phyloP scores from a whole-genome alignment of 1,284 basidiomycete species.

The Coniferiporia weirii region DNA sequence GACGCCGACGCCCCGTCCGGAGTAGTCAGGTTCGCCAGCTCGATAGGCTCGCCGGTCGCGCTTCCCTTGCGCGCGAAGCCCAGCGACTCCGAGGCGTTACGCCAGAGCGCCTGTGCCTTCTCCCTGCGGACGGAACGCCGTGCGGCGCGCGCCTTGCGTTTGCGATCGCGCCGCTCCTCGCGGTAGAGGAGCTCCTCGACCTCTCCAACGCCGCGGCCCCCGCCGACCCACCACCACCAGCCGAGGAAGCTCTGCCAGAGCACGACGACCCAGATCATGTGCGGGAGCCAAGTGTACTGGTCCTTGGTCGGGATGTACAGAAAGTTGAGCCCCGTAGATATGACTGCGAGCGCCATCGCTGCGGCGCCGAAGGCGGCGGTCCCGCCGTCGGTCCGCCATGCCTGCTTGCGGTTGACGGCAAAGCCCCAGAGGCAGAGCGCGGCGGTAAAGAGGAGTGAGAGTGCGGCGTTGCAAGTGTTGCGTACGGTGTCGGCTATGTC shows the following conservation, averaged over 20 bases:
- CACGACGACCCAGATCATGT: conserved; percentile 80
- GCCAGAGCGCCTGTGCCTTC: conserved; percentile 48
- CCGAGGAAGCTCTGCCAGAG: conserved; percentile 91
- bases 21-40: too few species aligned
- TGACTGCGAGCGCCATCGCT: conserved; percentile 71
- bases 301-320: conserved; percentile 78
- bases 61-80: conserved; percentile 1
- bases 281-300: conserved; percentile 81
- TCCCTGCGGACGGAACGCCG: conserved; percentile 39
- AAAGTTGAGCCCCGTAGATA: conserved; percentile 81
- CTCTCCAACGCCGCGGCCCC: conserved; percentile 68
- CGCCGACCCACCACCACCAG: conserved; percentile 98
- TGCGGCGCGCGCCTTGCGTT: conserved; percentile 36
- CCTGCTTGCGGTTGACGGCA: conserved; percentile 76
- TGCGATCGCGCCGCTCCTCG: conserved; percentile 53
- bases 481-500: conserved; percentile 74
- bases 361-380: conserved; percentile 91
- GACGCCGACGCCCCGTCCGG: too few species aligned
- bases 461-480: conserved; percentile 93
- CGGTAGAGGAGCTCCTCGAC: conserved; percentile 54
- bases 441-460: conserved; percentile 89
- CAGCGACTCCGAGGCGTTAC: conserved; percentile 4
- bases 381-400: conserved; percentile 94
- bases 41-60: neutral
- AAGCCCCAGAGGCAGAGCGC: conserved; percentile 93